phyloP scores from a whole-genome alignment of 1,284 basidiomycete genomes.

The Cryptococcus sp. region DNA sequence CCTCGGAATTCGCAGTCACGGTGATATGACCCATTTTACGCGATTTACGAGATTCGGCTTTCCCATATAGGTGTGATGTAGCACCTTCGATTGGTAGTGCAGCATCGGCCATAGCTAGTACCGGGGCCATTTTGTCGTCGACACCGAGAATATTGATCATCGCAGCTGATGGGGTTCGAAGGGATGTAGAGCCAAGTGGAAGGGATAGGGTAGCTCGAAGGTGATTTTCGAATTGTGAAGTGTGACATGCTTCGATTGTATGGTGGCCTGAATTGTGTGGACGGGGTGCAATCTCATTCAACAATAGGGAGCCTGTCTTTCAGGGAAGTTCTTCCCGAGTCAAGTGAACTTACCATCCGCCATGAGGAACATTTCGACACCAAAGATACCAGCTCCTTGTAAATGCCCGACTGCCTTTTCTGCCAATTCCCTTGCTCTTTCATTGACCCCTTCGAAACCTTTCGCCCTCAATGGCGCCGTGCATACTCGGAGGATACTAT shows the following conservation, averaged over 20 bases:
- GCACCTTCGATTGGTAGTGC: slow-evolving; percentile 71
- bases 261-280: slow-evolving; percentile 99
- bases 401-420: slow-evolving; percentile 78
- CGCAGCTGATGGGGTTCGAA: slow-evolving; percentile 80
- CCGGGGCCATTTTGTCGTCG: slow-evolving; percentile 59
- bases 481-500: slow-evolving; percentile 90
- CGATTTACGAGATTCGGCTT: slow-evolving; percentile 79
- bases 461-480: slow-evolving; percentile 67
- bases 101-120: slow-evolving; percentile 54
- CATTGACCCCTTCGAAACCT: slow-evolving; percentile 54
- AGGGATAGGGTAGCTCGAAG: slow-evolving; percentile 90
- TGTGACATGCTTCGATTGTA: slow-evolving; percentile 96
- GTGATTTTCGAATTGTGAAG: slow-evolving; percentile 97
- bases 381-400: slow-evolving; percentile 89
- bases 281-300: slow-evolving; percentile 98
- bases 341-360: slow-evolving; percentile 60
- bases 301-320: slow-evolving; percentile 63
- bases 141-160: slow-evolving; percentile 95
- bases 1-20: slow-evolving; percentile 76
- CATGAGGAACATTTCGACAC: slow-evolving; percentile 97
- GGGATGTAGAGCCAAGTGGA: slow-evolving; percentile 80
- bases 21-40: slow-evolving; percentile 99
- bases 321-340: not conserved
- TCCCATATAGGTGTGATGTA: slow-evolving; percentile 87
- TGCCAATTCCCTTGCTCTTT: slow-evolving; percentile 67